Evolutionary conservation across 208 protist genomes (phyloP).

Genomic region (Wallacemonas sp.): DNA sequence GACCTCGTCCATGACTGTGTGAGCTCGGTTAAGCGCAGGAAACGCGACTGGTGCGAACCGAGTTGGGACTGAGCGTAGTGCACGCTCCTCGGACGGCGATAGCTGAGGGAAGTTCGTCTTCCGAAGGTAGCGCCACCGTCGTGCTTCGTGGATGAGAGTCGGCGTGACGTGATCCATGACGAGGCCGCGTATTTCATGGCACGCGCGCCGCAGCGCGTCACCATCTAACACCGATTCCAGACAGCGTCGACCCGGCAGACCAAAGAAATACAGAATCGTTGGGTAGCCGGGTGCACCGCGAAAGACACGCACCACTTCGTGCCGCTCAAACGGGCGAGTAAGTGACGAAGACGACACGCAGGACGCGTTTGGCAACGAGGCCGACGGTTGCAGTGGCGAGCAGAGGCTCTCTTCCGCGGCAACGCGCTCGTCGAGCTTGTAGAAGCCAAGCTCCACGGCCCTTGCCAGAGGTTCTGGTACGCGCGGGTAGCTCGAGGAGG

Average conservation of each 20-base stretch:
- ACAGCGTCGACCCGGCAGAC: not conserved
- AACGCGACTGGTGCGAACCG: not conserved
- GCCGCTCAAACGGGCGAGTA: not conserved
- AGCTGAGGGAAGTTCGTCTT: not conserved
- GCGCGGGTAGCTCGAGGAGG: not conserved
- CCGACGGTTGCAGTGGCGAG: not conserved
- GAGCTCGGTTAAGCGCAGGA: not conserved
- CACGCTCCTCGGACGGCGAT: slow-evolving; percentile 1
- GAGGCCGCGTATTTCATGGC: not conserved
- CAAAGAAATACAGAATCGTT: slow-evolving; percentile 22
- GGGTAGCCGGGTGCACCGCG: slow-evolving; percentile 16
- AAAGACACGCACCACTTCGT: slow-evolving; percentile 16
- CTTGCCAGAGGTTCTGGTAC: not conserved
- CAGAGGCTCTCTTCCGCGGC: not conserved
- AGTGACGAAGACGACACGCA: not conserved
- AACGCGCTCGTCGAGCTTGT: slow-evolving; percentile 5
- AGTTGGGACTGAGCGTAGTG: not conserved
- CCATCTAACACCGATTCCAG: slow-evolving; percentile 8
- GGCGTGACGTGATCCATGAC: slow-evolving; percentile 17
- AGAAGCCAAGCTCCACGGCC: slow-evolving; percentile 15
- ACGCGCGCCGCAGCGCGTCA: not conserved
- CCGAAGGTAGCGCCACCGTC: slow-evolving; percentile 7
- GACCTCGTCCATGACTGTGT: slow-evolving; percentile 1
- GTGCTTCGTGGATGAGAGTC: slow-evolving; percentile 8
- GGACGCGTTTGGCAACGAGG: not conserved